Base-by-base conservation (phyloP, 305 asterid species). In the Ilex paraguariensis region DNA sequence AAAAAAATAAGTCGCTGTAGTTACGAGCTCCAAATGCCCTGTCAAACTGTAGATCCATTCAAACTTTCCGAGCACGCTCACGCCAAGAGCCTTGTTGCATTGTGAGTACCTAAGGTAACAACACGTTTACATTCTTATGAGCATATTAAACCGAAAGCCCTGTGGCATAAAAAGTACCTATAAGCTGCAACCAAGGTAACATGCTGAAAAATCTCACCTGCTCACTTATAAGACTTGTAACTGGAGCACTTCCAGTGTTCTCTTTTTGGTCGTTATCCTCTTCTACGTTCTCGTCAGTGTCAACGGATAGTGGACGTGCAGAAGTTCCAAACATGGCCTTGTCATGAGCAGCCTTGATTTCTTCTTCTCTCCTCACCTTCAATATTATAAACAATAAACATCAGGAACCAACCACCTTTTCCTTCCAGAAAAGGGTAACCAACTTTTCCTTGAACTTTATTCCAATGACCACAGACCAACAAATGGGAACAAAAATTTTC, bases 281-380 rank as follows among this genome's bases (percentile, higher is more conserved):
- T 74, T 67, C 79, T 64, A 60, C 77, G 64, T 73, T 83, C 13
- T 76, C 73, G n/a, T 73, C 77, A 40, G 81, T 66, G 57, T 77
- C 79, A 14, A 65, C 46, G 55, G 77, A 75, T 15, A 61, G 72
- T 51, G 86, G 71, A 71, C 69, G 67, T 54, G 87, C 75, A 55
- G 91, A 72, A 66, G 78, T 87, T 63, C 97, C 96, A 73, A 90
- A 90, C 77, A 87, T 90, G 13, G 96, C 96, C 63, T 82, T 82
- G 53, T 90, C 97, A n/a, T 90, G 97, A 56, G 85, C 91, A 64
- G 84, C 81, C 82, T 74, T 84, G 68, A 86, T 71, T 53, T 73
- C 69, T 60, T 82, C 87, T 75, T 90, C 96, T 70, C 70, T 85
- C 71, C 79, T 90, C 15, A 91, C 80, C 95, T 90, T 54, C 39